Evolutionary conservation across 164 flowering plant species (phyloP).

Genomic region (Malania oleifera): DNA sequence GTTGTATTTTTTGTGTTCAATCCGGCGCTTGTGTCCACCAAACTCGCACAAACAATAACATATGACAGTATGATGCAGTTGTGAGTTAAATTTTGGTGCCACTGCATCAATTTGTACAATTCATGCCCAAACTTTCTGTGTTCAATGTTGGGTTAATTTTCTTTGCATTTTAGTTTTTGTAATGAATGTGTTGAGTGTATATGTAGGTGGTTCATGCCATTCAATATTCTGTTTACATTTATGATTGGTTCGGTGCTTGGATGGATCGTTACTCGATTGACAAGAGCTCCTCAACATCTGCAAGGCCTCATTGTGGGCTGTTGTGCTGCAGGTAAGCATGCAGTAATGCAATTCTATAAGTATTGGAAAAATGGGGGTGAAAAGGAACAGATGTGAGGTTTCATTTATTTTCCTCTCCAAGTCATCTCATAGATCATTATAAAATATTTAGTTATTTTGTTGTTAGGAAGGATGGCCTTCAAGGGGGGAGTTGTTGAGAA

Average conservation of each 20-base stretch:
- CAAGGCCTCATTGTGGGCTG: slow-evolving; percentile 71
- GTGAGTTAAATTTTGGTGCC: slow-evolving; percentile 34
- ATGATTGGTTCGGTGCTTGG: slow-evolving; percentile 69
- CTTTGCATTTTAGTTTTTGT: background rate
- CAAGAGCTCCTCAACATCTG: slow-evolving; percentile 58
- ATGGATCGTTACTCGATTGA: slow-evolving; percentile 47
- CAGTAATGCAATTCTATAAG: too few species aligned
- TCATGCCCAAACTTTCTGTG: background rate
- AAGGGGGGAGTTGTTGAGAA: too few species aligned
- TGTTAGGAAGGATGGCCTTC: too few species aligned
- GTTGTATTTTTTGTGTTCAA: slow-evolving; percentile 64
- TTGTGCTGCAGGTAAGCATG: slow-evolving; percentile 69
- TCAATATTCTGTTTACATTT: slow-evolving; percentile 64
- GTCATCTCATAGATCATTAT: too few species aligned
- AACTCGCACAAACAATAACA: slow-evolving; percentile 59
- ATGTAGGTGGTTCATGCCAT: slow-evolving; percentile 95
- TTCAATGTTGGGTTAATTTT: background rate
- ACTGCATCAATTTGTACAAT: background rate
- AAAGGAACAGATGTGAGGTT: too few species aligned
- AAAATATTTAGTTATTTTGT: too few species aligned
- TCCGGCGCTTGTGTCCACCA: slow-evolving; percentile 57
- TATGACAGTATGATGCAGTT: slow-evolving; percentile 39
- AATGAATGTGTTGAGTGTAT: background rate
- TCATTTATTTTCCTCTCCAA: too few species aligned
- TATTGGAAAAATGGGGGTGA: too few species aligned